Base-by-base conservation (phyloP, 148 eudicot genomes). In the Nyssa sinensis region DNA sequence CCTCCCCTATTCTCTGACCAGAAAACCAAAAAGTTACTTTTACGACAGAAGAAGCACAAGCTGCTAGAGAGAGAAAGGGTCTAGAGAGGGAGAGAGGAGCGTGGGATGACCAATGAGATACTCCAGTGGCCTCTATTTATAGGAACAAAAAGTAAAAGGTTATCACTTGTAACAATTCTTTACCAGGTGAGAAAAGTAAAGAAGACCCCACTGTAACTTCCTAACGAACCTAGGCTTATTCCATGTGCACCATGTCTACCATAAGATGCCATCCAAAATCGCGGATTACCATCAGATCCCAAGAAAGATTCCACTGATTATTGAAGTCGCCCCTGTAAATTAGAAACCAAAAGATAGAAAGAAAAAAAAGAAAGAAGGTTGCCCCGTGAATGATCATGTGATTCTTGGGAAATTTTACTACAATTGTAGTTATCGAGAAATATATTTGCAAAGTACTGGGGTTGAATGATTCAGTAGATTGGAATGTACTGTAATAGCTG, bases 401-500 rank as follows among this genome's bases (percentile, higher is more conserved):
- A n/a, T n/a, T n/a, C n/a, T n/a, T n/a, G n/a, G n/a, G n/a, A n/a
- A n/a, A n/a, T n/a, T n/a, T n/a, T n/a, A n/a, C n/a, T n/a, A n/a
- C n/a, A n/a, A n/a, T n/a, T n/a, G n/a, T n/a, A n/a, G n/a, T n/a
- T n/a, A n/a, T n/a, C n/a, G n/a, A n/a, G n/a, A n/a, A n/a, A n/a
- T n/a, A n/a, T n/a, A n/a, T n/a, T n/a, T n/a, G n/a, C n/a, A n/a
- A n/a, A n/a, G n/a, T n/a, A n/a, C 59, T 55, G 59, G 25, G n/a
- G 23, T 67, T 67, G 70, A 67, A 41, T 67, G 70, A 67, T 67
- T 67, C 70, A 41, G 70, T 41, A 41, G 70, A 67, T 67, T 57
- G 39, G 9, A 51, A 39, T 41, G 70, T 67, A 67, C 69, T 21
- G 31, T 24, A 66, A n/a, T 37, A 66, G 53, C 69, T 4, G 69